Percentiles rank a stretch among this genome's conserved stretches.
Conservation (phyloP, 169 alveolate species). For the Perkinsus chesapeaki region DNA sequence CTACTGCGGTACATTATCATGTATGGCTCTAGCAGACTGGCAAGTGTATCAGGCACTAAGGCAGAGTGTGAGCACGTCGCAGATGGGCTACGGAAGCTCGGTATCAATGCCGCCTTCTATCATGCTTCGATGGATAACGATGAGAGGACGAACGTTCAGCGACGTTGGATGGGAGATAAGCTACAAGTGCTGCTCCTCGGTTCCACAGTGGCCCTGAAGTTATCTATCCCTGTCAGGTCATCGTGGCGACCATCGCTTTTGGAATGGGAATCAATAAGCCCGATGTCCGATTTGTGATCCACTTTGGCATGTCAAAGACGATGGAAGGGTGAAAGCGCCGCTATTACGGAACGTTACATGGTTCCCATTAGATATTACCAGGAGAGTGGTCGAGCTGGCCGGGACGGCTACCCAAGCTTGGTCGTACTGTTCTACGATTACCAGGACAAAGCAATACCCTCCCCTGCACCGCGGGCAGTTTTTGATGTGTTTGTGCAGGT, state of each 20-base stretch:
- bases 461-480: neutral
- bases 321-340: constrained; percentile 48
- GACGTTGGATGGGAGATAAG: constrained; percentile 76
- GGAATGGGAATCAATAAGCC: constrained; percentile 99
- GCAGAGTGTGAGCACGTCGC: constrained; percentile 88
- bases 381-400: constrained; percentile 98
- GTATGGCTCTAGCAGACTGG: constrained; percentile 36
- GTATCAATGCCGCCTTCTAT: constrained; percentile 61
- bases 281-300: constrained; percentile 92
- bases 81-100: constrained; percentile 57
- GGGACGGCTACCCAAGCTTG: constrained; percentile 83
- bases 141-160: constrained; percentile 58
- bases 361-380: constrained; percentile 65
- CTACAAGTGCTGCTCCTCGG: constrained; percentile 33
- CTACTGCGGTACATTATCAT: constrained; percentile 18
- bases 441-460: constrained; percentile 1
- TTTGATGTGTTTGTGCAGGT: neutral
- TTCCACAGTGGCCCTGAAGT: neutral
- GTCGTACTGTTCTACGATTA: constrained; percentile 53
- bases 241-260: constrained; percentile 98
- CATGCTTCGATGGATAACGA: constrained; percentile 65
- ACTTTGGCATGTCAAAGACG: constrained; percentile 88
- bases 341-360: neutral
- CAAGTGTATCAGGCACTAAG: constrained; percentile 78
- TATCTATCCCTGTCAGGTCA: constrained; percentile 47